Base-by-base conservation (phyloP, 306 rosid species). In the Argentina anserina region DNA sequence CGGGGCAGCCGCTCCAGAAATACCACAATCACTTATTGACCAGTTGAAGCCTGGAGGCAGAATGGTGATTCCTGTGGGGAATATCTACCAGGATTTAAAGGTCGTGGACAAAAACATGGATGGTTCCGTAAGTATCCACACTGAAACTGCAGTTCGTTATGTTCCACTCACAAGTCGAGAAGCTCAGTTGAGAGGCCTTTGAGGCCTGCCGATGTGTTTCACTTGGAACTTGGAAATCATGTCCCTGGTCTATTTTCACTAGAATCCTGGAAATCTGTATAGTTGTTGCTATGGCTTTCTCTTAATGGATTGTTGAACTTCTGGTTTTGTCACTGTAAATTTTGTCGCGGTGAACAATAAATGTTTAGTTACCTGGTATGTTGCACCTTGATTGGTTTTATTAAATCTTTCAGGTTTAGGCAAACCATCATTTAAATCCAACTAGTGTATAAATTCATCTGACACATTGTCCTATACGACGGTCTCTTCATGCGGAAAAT, bases 31-130 rank as follows among this genome's bases (percentile, higher is more conserved):
- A 62, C 97, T 95, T 26, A 76, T 88, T 12, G 93, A 95, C 9
- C 99, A 95, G 79, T 77, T 95, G 88, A 95, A 88, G 87, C 89
- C 89, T 1, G 99, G 99, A 50, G 99, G 99, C 42, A 84, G 97
- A 82, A 83, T 95, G 93, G 97, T 95, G 76, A 95, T 92, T 75
- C 97, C 99, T 6, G 99, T 95, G 34, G 99, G 99, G 55, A 86
- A 78, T 78, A 40, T 82, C 25, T 84, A 74, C 78, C 99, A 95
- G 84, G 97, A 92, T 79, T 84, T 92, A 31, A 73, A 87, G 87
- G 96, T 95, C 15, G 96, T 90, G 71, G 97, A 95, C 79, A 95
- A 95, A 86, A 87, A 80, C 58, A 34, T 71, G 15, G 97, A 95
- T 72, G 99, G 97, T 65, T 83, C 97, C 33, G 21, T 91, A 71